Evolutionary conservation across 179 eudicot species (phyloP), one percentile per base, ranked within the genome.

Genomic region (Spinacia oleracea): DNA sequence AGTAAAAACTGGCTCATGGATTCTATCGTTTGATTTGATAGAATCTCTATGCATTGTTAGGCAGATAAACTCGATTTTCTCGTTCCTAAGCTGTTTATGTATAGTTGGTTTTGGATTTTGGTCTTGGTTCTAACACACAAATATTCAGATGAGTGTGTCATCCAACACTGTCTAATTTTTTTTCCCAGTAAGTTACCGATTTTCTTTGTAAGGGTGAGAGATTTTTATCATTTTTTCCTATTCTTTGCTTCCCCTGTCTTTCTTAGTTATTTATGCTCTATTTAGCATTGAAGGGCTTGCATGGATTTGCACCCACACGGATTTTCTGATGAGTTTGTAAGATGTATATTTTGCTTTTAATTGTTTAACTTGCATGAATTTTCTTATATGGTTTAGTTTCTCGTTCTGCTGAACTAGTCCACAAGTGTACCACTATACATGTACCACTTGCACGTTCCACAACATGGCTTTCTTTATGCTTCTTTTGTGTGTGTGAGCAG

Each of bases 131-230:
- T 40, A 56, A 40, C 43, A 10, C 34, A 23, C 42, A 38, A 9
- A 43, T 21, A 42, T 77, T 40, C 58, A 72, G 70, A 58, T 15
- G 73, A 77, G 11, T 48, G 79, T 77, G 84, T 72, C 55, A 63
- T 21, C 16, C 35, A 34, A 20, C 46, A 21, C 16, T n/a, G 15
- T 43, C 46, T 11, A n/a, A 27, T 23, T 23, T 21, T 25, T 43
- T n/a, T n/a, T 25, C 25, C 21, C 45, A 18, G 67, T 40, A 27
- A 64, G 32, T 32, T 77, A 51, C 35, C 20, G 60, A 63, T 62
- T 62, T 38, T 18, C 0, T 50, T 71, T 0, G 16, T 25, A 10
- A 42, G 50, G 9, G 38, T 12, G 75, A 56, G 58, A 38, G 59
- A 46, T 23, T 21, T 21, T 64, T 46, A 63, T 20, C 21, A 51